These are phyloP conservation scores for Globisporangium abappressorium DNA, from an alignment of 352 stramenopile species.

Conservation along the genomic window DNA sequence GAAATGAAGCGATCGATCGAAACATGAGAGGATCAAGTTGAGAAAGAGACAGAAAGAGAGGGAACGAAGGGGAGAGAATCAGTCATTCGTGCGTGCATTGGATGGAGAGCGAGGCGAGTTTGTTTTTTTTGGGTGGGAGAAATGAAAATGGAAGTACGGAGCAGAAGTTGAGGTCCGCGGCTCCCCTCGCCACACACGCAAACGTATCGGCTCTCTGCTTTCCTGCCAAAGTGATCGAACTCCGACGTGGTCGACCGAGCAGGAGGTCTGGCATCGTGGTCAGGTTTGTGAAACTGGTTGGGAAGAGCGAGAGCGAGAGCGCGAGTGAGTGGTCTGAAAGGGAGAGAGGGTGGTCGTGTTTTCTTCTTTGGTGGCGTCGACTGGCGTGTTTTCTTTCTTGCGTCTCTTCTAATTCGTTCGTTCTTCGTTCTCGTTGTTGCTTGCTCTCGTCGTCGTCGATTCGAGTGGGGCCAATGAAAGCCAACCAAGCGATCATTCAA, in stretches of 20 bases:
- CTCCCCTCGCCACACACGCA: background rate
- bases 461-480: background rate
- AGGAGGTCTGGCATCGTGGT: background rate
- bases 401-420: background rate
- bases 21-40: constrained; percentile 10
- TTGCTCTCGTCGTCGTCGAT: background rate
- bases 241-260: background rate
- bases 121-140: constrained; percentile 12
- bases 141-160: constrained; percentile 11
- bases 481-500: background rate
- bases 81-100: constrained; percentile 14
- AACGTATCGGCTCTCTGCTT: background rate
- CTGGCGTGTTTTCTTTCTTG: background rate
- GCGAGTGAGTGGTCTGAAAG: background rate
- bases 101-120: constrained; percentile 2
- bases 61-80: constrained; percentile 16
- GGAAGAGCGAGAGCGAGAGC: background rate
- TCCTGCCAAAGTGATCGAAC: background rate
- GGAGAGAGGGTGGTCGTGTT: background rate
- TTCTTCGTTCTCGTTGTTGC: background rate
- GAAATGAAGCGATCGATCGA: background rate
- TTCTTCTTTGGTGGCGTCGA: constrained; percentile 7
- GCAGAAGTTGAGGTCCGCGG: constrained; percentile 5
- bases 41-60: constrained; percentile 19
- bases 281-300: background rate